phyloP scores from a whole-genome alignment of 352 stramenopile genomes.

The Pilasporangium apinafurcum region DNA sequence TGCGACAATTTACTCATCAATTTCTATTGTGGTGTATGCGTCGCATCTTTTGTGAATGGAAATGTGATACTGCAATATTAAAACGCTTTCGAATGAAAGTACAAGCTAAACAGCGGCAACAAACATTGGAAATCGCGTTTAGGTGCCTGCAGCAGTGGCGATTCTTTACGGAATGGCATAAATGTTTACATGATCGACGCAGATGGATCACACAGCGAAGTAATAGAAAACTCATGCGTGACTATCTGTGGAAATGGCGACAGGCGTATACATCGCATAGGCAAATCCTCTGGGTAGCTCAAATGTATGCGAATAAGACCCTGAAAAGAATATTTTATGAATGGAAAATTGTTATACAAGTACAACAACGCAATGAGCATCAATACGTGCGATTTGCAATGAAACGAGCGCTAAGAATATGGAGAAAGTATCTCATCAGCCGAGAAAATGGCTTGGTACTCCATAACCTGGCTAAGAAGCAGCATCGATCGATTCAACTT shows the following conservation, averaged over 20 bases:
- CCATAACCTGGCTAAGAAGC: too few species aligned
- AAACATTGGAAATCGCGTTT: constrained; percentile 24
- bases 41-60: constrained; percentile 13
- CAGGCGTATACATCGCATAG: too few species aligned
- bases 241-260: constrained; percentile 18
- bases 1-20: constrained; percentile 7
- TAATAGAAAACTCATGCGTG: constrained; percentile 9
- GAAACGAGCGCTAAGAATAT: too few species aligned
- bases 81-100: constrained; percentile 8
- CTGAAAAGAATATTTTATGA: too few species aligned
- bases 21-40: constrained; percentile 10
- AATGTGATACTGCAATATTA: neutral
- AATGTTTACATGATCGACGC: constrained; percentile 16
- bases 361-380: too few species aligned
- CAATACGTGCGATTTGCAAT: too few species aligned
- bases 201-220: constrained; percentile 33
- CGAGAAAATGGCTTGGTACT: too few species aligned
- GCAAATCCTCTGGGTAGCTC: too few species aligned
- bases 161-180: constrained; percentile 13
- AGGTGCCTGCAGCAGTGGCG: constrained; percentile 42
- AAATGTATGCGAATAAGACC: too few species aligned
- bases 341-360: too few species aligned
- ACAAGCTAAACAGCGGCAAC: constrained; percentile 5
- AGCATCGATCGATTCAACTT: too few species aligned
- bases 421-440: too few species aligned